These are phyloP conservation scores for Barbarea vulgaris DNA, from an alignment of 345 rosid species.

Conservation along the genomic window DNA sequence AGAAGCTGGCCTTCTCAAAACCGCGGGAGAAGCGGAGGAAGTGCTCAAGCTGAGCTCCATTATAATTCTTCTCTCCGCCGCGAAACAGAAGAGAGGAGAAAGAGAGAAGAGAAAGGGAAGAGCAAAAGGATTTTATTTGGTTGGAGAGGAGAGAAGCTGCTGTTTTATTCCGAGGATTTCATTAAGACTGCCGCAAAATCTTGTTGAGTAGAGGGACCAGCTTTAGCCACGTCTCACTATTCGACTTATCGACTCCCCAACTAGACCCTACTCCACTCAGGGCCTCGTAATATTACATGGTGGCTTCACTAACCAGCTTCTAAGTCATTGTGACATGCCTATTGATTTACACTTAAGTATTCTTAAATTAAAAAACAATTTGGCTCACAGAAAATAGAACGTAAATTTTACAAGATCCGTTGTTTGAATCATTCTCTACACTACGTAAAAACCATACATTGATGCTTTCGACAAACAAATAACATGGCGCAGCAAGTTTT, in stretches of 20 bases:
- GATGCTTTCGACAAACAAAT: conserved; percentile 21
- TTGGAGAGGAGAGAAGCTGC: conserved; percentile 50
- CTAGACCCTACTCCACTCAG: background rate
- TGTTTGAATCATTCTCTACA: background rate
- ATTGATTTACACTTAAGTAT: background rate
- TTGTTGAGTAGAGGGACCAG: conserved; percentile 34
- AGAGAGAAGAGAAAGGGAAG: conserved; percentile 6
- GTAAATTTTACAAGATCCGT: background rate
- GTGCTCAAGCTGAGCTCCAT: conserved; percentile 59
- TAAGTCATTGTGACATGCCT: background rate
- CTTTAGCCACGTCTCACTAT: conserved; percentile 45
- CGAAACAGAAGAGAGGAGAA: conserved; percentile 27
- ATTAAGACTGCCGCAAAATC: conserved; percentile 17
- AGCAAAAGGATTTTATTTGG: conserved; percentile 39
- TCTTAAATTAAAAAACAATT: background rate
- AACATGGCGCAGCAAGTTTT: conserved; percentile 33
- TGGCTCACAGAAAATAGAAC: background rate
- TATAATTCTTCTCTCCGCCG: conserved; percentile 38
- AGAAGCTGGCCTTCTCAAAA: conserved; percentile 40
- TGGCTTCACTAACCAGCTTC: conserved; percentile 14
- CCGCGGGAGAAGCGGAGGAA: conserved; percentile 43
- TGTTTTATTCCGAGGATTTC: conserved; percentile 16
- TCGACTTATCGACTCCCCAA: conserved; percentile 28
- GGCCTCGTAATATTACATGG: background rate
- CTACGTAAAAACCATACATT: background rate